A percentile compares a stretch with the other conserved stretches of the same genome.
phyloP scores from a whole-genome alignment of 2,329 filamentous ascomycete species.

The Cryphonectria parasitica region DNA sequence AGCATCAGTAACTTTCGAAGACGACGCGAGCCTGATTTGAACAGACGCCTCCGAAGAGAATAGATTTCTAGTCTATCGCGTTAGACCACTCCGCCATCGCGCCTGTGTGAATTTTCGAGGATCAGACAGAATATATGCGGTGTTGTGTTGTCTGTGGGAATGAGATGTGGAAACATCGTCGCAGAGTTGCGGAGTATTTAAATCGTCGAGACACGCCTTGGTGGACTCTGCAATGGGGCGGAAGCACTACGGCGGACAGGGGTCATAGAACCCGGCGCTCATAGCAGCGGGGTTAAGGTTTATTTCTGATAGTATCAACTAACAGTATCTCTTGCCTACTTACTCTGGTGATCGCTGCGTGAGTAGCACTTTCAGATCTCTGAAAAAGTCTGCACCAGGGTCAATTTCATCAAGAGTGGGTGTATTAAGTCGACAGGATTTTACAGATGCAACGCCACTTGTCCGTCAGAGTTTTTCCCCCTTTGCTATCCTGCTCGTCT shows the following conservation, averaged over 20 bases:
- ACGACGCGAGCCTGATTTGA: slow-evolving; percentile 14
- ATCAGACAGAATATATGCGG: neutral
- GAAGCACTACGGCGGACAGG: neutral
- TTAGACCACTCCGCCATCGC: slow-evolving; percentile 18
- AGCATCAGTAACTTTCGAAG: neutral
- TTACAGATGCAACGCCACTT: neutral
- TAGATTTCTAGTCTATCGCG: slow-evolving; percentile 20
- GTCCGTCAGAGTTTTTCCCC: neutral
- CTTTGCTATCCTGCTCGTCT: neutral
- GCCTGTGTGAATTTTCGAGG: neutral
- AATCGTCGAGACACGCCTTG: neutral
- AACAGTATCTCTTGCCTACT: too few species aligned
- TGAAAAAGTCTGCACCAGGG: neutral
- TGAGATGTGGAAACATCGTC: neutral
- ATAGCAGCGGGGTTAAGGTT: too few species aligned
- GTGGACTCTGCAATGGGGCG: neutral
- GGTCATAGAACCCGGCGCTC: neutral
- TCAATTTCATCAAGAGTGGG: neutral
- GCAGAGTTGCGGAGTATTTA: neutral
- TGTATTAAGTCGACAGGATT: neutral
- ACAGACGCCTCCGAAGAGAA: slow-evolving; percentile 19
- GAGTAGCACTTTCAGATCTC: too few species aligned
- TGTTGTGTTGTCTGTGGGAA: neutral
- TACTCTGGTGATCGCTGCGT: too few species aligned
- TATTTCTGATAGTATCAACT: too few species aligned